phyloP scores from a whole-genome alignment of 495 filamentous ascomycete genomes.

The Penicillium mononematosum region DNA sequence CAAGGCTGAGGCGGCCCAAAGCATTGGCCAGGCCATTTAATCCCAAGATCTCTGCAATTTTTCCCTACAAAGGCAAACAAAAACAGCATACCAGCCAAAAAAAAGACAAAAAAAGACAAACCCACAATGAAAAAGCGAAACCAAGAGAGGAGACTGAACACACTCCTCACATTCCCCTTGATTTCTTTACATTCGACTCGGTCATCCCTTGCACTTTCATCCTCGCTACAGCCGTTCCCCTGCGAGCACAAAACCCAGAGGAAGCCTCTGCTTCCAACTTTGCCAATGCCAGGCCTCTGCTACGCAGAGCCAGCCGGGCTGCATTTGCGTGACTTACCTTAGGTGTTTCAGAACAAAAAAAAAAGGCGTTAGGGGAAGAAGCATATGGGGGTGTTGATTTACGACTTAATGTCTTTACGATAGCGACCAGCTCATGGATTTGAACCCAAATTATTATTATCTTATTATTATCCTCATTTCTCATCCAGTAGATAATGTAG shows the following conservation, averaged over 20 bases:
- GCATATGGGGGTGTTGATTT: constrained; percentile 13
- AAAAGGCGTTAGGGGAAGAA: constrained; percentile 11
- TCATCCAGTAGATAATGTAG: background rate
- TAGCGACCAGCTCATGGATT: constrained; percentile 6
- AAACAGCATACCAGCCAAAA: background rate
- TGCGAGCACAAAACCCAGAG: background rate
- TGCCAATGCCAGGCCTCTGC: constrained; percentile 1
- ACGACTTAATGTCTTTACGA: constrained; percentile 15
- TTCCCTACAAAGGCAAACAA: background rate
- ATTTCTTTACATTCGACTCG: background rate
- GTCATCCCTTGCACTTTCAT: background rate
- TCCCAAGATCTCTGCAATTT: background rate
- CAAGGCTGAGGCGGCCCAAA: constrained; percentile 23
- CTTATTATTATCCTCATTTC: background rate
- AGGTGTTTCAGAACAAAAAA: constrained; percentile 1
- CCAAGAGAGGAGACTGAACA: background rate
- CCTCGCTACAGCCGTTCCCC: constrained; percentile 4
- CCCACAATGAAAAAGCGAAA: background rate
- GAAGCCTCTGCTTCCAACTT: constrained; percentile 3
- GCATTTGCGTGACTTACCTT: constrained; percentile 6
- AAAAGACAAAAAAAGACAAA: background rate
- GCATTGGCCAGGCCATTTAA: constrained; percentile 8
- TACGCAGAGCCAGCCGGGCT: constrained; percentile 10
- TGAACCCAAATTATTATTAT: constrained; percentile 4
- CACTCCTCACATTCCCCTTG: background rate